These are phyloP conservation scores for Sugiyamaella marilandica DNA, from an alignment of 805 yeast genomes.

Conservation along the genomic window DNA sequence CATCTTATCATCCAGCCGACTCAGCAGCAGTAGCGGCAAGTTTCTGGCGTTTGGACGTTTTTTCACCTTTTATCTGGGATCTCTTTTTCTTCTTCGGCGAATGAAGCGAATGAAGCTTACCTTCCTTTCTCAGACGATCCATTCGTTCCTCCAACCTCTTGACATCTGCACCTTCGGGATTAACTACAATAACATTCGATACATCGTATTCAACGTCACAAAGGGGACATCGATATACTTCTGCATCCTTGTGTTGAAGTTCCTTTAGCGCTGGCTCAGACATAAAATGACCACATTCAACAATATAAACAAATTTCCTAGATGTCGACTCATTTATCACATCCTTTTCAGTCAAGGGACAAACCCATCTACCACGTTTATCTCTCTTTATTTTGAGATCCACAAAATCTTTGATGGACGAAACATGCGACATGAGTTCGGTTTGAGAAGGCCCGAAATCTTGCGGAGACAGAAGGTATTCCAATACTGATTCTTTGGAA, in stretches of 20 bases:
- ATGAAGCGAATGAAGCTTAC: slow-evolving; percentile 22
- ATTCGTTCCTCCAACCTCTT: slow-evolving; percentile 18
- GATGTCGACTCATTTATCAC: slow-evolving; percentile 30
- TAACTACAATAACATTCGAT: slow-evolving; percentile 21
- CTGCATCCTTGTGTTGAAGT: background rate
- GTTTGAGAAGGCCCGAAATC: slow-evolving; percentile 19
- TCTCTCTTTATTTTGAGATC: slow-evolving; percentile 32
- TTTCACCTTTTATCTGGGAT: slow-evolving; percentile 7
- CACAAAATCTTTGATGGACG: slow-evolving; percentile 40
- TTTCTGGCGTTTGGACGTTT: background rate
- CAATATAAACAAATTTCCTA: slow-evolving; percentile 40
- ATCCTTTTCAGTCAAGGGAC: slow-evolving; percentile 35
- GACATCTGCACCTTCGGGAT: slow-evolving; percentile 19
- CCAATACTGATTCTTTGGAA: slow-evolving; percentile 57
- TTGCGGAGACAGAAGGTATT: slow-evolving; percentile 43
- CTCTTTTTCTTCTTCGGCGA: slow-evolving; percentile 13
- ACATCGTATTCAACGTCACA: slow-evolving; percentile 13
- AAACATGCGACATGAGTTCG: slow-evolving; percentile 33
- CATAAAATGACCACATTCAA: slow-evolving; percentile 28
- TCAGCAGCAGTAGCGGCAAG: background rate
- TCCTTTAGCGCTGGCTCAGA: slow-evolving; percentile 20
- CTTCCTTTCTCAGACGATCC: slow-evolving; percentile 10
- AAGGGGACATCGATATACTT: background rate
- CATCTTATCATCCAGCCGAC: background rate
- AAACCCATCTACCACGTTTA: slow-evolving; percentile 27